Percentiles rank a stretch among this genome's conserved stretches.
These are phyloP conservation scores for Colletotrichum salicis DNA, from an alignment of 2,329 filamentous ascomycete species.

Conservation along the genomic window DNA sequence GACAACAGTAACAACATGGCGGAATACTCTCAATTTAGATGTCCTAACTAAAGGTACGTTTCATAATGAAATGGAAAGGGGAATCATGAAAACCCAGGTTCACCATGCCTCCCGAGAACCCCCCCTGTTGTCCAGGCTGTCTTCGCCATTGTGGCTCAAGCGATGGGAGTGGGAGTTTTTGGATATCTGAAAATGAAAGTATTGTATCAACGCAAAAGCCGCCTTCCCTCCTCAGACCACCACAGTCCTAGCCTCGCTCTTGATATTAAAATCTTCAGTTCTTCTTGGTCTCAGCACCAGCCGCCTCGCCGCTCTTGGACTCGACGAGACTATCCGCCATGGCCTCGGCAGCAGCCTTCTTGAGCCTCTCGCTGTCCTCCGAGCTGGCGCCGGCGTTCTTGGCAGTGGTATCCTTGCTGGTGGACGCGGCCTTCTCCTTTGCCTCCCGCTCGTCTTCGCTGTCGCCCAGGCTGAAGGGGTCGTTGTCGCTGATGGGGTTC, in stretches of 20 bases:
- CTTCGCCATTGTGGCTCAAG: constrained; percentile 13
- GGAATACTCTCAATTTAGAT: constrained; percentile 23
- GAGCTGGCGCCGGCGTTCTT: constrained; percentile 63
- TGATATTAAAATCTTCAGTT: constrained; percentile 42
- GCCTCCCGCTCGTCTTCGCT: constrained; percentile 90
- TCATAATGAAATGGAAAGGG: constrained; percentile 29
- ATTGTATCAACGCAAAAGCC: constrained; percentile 8
- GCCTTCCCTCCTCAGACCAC: neutral
- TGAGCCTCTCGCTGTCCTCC: constrained; percentile 70
- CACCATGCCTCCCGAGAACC: constrained; percentile 28
- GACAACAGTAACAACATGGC: neutral
- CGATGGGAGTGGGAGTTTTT: constrained; percentile 6
- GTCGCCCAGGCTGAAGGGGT: constrained; percentile 95
- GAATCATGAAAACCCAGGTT: constrained; percentile 25
- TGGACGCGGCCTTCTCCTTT: constrained; percentile 67
- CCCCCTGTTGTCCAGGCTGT: constrained; percentile 12
- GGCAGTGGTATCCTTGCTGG: neutral
- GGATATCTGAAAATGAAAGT: constrained; percentile 36
- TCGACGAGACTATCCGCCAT: constrained; percentile 67
- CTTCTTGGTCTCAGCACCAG: constrained; percentile 47
- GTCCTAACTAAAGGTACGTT: constrained; percentile 24
- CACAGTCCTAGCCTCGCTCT: neutral
- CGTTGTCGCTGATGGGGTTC: constrained; percentile 73
- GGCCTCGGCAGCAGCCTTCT: constrained; percentile 72
- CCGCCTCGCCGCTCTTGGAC: constrained; percentile 47